Percentiles rank a stretch among this genome's conserved stretches.
Conservation (phyloP, 352 stramenopile species). For the Globisporangium nunn region DNA sequence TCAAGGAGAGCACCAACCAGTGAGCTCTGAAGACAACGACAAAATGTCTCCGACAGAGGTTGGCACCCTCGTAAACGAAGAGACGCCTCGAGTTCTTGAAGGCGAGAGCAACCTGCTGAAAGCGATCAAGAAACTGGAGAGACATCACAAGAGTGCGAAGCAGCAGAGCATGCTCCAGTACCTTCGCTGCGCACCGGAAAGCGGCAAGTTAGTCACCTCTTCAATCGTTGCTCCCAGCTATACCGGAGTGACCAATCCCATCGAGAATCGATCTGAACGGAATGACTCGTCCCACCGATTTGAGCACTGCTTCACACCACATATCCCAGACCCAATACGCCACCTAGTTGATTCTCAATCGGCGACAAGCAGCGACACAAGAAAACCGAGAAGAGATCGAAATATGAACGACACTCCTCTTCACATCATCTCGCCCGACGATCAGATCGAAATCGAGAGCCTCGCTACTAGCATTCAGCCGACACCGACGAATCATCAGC, state of each 20-base stretch:
- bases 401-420: not conserved
- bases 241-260: too few species aligned
- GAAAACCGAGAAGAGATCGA: not conserved
- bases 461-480: not conserved
- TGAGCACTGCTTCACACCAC: too few species aligned
- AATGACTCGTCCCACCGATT: not conserved
- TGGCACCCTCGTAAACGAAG: not conserved
- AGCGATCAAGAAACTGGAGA: conserved; percentile 44
- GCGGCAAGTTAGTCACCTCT: not conserved
- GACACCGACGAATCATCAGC: too few species aligned
- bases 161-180: conserved; percentile 37
- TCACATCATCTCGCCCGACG: not conserved
- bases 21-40: not conserved
- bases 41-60: not conserved
- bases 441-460: not conserved
- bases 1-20: not conserved
- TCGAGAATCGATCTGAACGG: not conserved
- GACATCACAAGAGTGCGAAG: conserved; percentile 33
- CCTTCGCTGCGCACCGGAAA: conserved; percentile 8
- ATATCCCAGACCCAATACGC: too few species aligned
- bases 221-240: not conserved
- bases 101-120: conserved; percentile 30
- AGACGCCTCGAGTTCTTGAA: not conserved
- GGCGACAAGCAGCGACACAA: not conserved
- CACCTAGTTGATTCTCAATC: not conserved